Percentiles rank a stretch among this genome's conserved stretches.
Conservation (phyloP, 192 early-diverging fungal genomes). For the Rhizoclosmatium globosum region DNA sequence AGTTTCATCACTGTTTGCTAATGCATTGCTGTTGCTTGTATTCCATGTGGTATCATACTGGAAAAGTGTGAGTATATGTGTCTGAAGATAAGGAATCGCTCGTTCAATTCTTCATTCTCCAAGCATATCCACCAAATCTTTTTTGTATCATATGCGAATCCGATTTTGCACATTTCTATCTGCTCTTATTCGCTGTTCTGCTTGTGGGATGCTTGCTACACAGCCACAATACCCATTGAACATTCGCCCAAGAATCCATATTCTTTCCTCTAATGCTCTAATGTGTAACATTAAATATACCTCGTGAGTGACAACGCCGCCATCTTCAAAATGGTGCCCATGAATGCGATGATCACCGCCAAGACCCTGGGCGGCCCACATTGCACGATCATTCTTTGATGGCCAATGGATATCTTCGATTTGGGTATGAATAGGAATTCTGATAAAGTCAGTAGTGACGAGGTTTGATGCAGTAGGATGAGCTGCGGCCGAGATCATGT, state of each 20-base stretch:
- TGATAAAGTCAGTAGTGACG: conserved; percentile 29
- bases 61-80: background rate
- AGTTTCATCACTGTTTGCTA: background rate
- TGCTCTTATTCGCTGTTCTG: too few relatives aligned
- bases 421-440: conserved; percentile 54
- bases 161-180: too few relatives aligned
- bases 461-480: conserved; percentile 31
- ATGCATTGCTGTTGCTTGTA: background rate
- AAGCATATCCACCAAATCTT: too few relatives aligned
- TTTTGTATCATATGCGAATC: too few relatives aligned
- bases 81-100: background rate
- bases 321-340: conserved; percentile 16
- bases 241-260: too few relatives aligned
- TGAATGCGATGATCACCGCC: conserved; percentile 20
- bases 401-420: conserved; percentile 68
- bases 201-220: too few relatives aligned
- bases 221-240: too few relatives aligned
- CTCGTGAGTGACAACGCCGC: conserved; percentile 25
- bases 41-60: conserved; percentile 25
- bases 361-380: conserved; percentile 23
- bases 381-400: conserved; percentile 14
- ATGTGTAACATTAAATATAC: too few relatives aligned
- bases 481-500: conserved; percentile 33
- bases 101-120: background rate
- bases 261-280: too few relatives aligned